phyloP scores from a whole-genome alignment of 1,139 yeast genomes.

The Candida albicans region DNA sequence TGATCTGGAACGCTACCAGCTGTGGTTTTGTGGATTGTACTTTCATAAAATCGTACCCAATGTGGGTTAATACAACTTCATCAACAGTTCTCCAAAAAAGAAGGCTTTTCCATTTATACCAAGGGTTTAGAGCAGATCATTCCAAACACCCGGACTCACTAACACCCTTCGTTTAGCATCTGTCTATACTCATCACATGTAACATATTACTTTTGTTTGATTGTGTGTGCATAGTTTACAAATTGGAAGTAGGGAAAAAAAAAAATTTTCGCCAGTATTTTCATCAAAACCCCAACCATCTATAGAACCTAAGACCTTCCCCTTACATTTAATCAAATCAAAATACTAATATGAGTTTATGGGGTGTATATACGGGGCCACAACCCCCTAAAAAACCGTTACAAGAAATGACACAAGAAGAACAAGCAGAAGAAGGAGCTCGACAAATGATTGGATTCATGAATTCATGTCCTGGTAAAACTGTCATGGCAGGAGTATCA shows the following conservation, averaged over 20 bases:
- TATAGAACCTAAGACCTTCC: not conserved
- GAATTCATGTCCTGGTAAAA: slow-evolving; percentile 95
- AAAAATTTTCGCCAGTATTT: not conserved
- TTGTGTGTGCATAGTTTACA: not conserved
- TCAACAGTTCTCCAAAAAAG: too few species aligned
- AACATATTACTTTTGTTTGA: too few species aligned
- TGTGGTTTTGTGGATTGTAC: too few species aligned
- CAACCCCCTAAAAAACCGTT: slow-evolving; percentile 40
- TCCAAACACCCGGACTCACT: too few species aligned
- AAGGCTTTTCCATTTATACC: too few species aligned
- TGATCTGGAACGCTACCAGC: too few species aligned
- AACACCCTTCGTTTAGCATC: too few species aligned
- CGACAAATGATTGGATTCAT: slow-evolving; percentile 75
- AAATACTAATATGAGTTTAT: slow-evolving; percentile 10
- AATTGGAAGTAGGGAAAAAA: not conserved
- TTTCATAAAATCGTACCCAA: too few species aligned
- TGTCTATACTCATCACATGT: too few species aligned
- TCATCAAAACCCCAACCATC: not conserved
- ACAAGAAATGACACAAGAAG: slow-evolving; percentile 82
- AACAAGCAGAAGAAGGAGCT: slow-evolving; percentile 94
- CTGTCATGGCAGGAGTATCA: slow-evolving; percentile 87
- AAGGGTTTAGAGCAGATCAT: too few species aligned
- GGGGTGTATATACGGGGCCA: slow-evolving; percentile 24
- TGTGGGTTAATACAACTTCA: too few species aligned
- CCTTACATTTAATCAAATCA: not conserved